phyloP scores from a whole-genome alignment of 129 eudicot genomes.

The Rutidosis leptorrhynchoides region DNA sequence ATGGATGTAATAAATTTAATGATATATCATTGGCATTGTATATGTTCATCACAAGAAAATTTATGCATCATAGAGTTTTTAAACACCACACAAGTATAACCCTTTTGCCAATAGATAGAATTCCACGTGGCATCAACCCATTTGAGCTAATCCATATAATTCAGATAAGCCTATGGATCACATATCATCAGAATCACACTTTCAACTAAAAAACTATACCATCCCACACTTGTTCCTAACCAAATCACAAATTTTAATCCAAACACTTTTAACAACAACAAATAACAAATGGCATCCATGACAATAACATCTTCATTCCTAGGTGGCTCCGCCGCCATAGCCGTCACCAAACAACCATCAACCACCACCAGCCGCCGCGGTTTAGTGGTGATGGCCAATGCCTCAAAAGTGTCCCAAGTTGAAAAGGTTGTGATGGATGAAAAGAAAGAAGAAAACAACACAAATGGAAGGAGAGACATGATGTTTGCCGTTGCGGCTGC shows the following conservation, averaged over 20 bases:
- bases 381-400: slow-evolving; percentile 43
- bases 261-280: slow-evolving; percentile 13
- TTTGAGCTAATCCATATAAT: slow-evolving; percentile 27
- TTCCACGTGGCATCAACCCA: slow-evolving; percentile 49
- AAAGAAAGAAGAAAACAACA: slow-evolving; percentile 29
- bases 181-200: slow-evolving; percentile 24
- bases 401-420: slow-evolving; percentile 34
- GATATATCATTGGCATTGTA: too few relatives aligned
- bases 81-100: slow-evolving; percentile 29
- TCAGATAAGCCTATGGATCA: slow-evolving; percentile 53
- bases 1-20: too few relatives aligned
- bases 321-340: slow-evolving; percentile 45
- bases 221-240: slow-evolving; percentile 12
- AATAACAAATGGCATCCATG: slow-evolving; percentile 83
- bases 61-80: too few relatives aligned
- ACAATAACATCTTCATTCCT: slow-evolving; percentile 69
- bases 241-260: slow-evolving; percentile 23
- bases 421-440: slow-evolving; percentile 29
- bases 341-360: slow-evolving; percentile 37
- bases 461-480: slow-evolving; percentile 62
- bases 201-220: slow-evolving; percentile 25
- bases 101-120: slow-evolving; percentile 32
- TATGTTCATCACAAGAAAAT: too few relatives aligned
- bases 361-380: slow-evolving; percentile 47
- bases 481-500: slow-evolving; percentile 69